Percentiles rank a stretch among this genome's conserved stretches.
Evolutionary conservation across 495 filamentous ascomycete species (phyloP).

Genomic region (Penicillium samsonianum): DNA sequence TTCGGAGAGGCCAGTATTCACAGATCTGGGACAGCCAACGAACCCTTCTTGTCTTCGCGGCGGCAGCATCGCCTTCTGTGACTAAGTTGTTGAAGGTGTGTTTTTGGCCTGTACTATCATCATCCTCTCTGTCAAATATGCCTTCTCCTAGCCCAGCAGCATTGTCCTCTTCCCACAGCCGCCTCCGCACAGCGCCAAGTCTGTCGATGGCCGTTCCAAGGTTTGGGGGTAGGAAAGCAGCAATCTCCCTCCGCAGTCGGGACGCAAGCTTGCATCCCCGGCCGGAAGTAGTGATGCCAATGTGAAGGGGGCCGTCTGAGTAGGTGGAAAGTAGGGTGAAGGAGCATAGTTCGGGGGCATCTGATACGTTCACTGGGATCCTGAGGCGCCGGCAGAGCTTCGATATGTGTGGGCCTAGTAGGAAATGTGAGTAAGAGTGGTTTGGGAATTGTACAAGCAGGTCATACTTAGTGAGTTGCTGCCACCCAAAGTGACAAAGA

Average conservation of each 20-base stretch:
- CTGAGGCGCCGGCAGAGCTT: conserved; percentile 72
- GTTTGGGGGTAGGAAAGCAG: conserved; percentile 71
- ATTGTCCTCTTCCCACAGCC: conserved; percentile 79
- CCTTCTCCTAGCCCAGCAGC: conserved; percentile 49
- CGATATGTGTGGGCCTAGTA: conserved; percentile 67
- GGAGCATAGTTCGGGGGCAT: conserved; percentile 83
- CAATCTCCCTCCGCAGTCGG: conserved; percentile 85
- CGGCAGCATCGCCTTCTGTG: conserved; percentile 67
- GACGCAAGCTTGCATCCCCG: conserved; percentile 92
- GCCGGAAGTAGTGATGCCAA: conserved; percentile 95
- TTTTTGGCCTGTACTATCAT: conserved; percentile 82
- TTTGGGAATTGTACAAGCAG: not conserved
- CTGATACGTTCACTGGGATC: conserved; percentile 90
- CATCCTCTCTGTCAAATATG: conserved; percentile 63
- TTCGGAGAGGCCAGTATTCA: conserved; percentile 94
- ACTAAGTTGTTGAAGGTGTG: conserved; percentile 84
- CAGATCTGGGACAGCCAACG: conserved; percentile 95
- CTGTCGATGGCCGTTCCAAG: conserved; percentile 81
- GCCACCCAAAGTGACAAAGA: conserved; percentile 77
- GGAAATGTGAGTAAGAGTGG: not conserved
- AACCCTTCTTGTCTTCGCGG: conserved; percentile 77
- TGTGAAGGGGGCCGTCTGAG: conserved; percentile 86
- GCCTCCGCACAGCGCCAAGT: conserved; percentile 72
- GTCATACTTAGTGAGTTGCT: conserved; percentile 53
- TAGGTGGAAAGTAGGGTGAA: conserved; percentile 89